These are phyloP conservation scores for Phyllosticta citribraziliensis DNA, from an alignment of 2,329 filamentous ascomycete species.

Conservation along the genomic window DNA sequence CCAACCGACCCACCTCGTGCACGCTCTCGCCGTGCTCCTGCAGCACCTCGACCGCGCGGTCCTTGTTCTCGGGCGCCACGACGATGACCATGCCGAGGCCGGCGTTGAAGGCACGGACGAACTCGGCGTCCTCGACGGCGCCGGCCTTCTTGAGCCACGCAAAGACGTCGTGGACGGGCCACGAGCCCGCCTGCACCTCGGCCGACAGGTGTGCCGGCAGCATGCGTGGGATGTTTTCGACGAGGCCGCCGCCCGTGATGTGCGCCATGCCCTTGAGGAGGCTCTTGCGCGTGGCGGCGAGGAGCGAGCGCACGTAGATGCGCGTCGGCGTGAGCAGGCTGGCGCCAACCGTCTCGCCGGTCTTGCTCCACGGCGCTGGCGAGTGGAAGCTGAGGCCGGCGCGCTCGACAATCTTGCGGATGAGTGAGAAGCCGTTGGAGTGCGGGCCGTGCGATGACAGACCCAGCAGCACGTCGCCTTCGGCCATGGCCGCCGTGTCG, in stretches of 20 bases:
- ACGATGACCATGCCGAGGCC: constrained; percentile 91
- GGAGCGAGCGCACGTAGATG: constrained; percentile 81
- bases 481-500: constrained; percentile 61
- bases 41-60: constrained; percentile 51
- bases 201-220: constrained; percentile 69
- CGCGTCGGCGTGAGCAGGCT: constrained; percentile 79
- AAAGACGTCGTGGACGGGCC: constrained; percentile 72
- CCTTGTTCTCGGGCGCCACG: constrained; percentile 56
- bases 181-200: constrained; percentile 66
- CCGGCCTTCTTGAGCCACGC: constrained; percentile 69
- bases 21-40: constrained; percentile 65
- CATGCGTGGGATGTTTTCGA: constrained; percentile 93
- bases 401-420: constrained; percentile 74
- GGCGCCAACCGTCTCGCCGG: constrained; percentile 53
- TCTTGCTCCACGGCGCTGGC: constrained; percentile 62
- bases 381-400: constrained; percentile 63
- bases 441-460: constrained; percentile 80
- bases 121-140: constrained; percentile 67
- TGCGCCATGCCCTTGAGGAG: constrained; percentile 88
- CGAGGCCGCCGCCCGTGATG: constrained; percentile 88
- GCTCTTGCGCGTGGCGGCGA: constrained; percentile 51
- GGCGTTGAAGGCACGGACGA: constrained; percentile 89
- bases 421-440: constrained; percentile 96
- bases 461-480: constrained; percentile 78
- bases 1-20: constrained; percentile 63